Evolutionary conservation across 78 protist genomes (phyloP).

Genomic region (Dictyostelium purpureum): DNA sequence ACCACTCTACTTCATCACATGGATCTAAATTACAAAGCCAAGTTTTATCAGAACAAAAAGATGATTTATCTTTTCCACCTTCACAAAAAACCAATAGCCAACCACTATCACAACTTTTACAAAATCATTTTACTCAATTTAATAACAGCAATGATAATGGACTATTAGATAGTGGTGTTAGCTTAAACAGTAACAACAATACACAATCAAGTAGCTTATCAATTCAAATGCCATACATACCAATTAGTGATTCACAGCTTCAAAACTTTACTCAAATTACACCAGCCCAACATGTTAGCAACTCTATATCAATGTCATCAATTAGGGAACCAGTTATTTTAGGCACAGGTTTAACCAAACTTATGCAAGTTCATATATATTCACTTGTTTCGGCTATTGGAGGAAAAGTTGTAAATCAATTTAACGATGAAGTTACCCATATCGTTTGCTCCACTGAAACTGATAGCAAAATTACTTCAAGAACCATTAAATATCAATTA

Average conservation of each 20-base stretch:
- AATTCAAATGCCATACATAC: too few species aligned
- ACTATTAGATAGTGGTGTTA: background rate
- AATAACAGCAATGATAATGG: background rate
- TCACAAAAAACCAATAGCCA: conserved; percentile 19
- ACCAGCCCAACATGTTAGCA: background rate
- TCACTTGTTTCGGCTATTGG: conserved; percentile 17
- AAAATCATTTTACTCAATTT: background rate
- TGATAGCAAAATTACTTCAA: background rate
- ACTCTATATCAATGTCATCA: background rate
- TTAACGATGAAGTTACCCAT: conserved; percentile 36
- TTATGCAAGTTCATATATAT: conserved; percentile 42
- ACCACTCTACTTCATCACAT: background rate
- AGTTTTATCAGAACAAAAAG: background rate
- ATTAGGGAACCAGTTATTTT: conserved; percentile 46
- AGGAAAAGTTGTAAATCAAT: conserved; percentile 7
- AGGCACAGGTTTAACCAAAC: conserved; percentile 14
- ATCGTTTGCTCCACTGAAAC: conserved; percentile 17
- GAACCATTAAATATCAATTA: conserved; percentile 56
- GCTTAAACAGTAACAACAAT: background rate
- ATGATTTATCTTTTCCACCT: background rate
- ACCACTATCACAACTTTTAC: background rate
- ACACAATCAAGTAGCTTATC: too few species aligned
- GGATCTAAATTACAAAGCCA: too few species aligned
- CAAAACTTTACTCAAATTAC: too few species aligned
- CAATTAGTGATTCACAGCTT: too few species aligned